Conservation (phyloP, 805 yeast species). For the Cyberlindnera mycetangii region DNA sequence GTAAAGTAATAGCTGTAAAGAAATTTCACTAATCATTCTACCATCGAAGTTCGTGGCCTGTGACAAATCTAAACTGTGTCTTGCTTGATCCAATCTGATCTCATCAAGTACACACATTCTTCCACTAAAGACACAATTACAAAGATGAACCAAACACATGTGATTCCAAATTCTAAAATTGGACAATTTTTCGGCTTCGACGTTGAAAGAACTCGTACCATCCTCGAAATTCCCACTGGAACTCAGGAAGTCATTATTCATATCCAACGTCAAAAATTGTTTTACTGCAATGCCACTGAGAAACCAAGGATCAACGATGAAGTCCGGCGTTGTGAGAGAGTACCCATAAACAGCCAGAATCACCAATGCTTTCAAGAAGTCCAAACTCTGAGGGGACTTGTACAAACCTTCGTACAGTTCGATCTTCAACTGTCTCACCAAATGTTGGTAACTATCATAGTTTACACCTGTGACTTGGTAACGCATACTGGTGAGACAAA, state of each 20-base stretch:
- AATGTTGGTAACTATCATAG: constrained; percentile 30
- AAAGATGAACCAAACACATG: constrained; percentile 61
- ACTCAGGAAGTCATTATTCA: constrained; percentile 23
- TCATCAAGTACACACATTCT: constrained; percentile 61
- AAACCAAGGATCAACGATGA: constrained; percentile 67
- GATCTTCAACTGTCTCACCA: constrained; percentile 37
- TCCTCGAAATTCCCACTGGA: constrained; percentile 17
- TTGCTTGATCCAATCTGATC: constrained; percentile 54
- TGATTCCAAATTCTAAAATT: constrained; percentile 70
- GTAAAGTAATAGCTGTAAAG: constrained; percentile 56
- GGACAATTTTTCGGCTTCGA: constrained; percentile 38
- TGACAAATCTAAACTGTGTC: constrained; percentile 52
- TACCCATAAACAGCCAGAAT: constrained; percentile 63
- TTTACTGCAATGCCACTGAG: constrained; percentile 64
- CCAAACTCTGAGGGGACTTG: constrained; percentile 48
- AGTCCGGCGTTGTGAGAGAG: constrained; percentile 50
- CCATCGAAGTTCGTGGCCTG: constrained; percentile 77
- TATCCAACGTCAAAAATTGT: constrained; percentile 53
- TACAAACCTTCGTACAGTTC: constrained; percentile 33
- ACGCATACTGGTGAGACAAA: constrained; percentile 61
- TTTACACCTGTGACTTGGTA: constrained; percentile 32
- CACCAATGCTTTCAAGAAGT: constrained; percentile 66
- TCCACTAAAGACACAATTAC: constrained; percentile 65
- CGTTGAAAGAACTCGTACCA: constrained; percentile 15
- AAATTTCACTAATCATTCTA: constrained; percentile 76